phyloP scores from a whole-genome alignment of 1,284 basidiomycete genomes.

The Sanguinoderma infundibulare region DNA sequence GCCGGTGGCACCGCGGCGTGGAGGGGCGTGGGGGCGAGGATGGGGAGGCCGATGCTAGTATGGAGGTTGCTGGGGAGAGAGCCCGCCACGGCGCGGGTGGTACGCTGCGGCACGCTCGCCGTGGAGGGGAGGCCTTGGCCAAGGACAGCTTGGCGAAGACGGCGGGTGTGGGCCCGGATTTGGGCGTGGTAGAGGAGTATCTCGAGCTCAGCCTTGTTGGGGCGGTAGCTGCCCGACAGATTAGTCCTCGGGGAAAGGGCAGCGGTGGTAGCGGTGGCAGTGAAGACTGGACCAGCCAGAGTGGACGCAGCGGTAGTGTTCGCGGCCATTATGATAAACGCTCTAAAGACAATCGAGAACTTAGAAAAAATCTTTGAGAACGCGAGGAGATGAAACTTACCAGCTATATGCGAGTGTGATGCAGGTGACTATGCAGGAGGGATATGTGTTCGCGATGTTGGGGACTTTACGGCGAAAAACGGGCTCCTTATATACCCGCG shows the following conservation, averaged over 20 bases:
- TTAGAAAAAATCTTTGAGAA: background rate
- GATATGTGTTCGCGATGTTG: background rate
- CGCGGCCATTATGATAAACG: slow-evolving; percentile 10
- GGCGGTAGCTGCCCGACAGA: slow-evolving; percentile 13
- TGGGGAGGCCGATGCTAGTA: background rate
- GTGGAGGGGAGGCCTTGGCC: slow-evolving; percentile 3
- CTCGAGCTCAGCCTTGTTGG: slow-evolving; percentile 27
- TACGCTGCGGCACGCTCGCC: slow-evolving; percentile 2
- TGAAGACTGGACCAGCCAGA: slow-evolving; percentile 18
- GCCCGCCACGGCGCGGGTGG: slow-evolving; percentile 6
- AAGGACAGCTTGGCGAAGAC: slow-evolving; percentile 6
- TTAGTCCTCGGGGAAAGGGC: background rate
- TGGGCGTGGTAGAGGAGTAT: slow-evolving; percentile 21
- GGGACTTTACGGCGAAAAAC: background rate
- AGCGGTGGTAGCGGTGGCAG: background rate
- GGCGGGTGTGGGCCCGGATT: slow-evolving; percentile 22
- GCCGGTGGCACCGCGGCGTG: slow-evolving; percentile 8
- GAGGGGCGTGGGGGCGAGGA: background rate
- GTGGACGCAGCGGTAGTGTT: slow-evolving; percentile 10
- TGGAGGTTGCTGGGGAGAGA: slow-evolving; percentile 1
- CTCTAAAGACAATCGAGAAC: background rate
- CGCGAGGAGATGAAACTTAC: background rate
- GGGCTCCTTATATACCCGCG: background rate
- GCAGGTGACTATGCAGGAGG: background rate
- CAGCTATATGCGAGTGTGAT: slow-evolving; percentile 8